Evolutionary conservation across 805 yeast species (phyloP).

Genomic region (Candida ficus): DNA sequence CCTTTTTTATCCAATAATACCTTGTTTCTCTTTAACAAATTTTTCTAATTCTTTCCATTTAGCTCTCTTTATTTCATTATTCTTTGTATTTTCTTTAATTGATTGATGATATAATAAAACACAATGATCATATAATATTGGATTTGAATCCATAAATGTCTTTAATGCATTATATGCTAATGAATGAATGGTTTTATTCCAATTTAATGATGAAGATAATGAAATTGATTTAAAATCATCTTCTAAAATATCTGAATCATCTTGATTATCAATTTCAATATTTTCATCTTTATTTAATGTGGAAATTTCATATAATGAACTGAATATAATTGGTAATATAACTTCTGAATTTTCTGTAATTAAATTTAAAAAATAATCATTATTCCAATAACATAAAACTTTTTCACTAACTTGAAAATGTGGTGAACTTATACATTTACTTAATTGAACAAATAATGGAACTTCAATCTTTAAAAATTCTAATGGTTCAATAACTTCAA

Average conservation of each 20-base stretch:
- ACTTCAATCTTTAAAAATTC: constrained; percentile 90
- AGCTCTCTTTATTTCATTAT: constrained; percentile 55
- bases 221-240: constrained; percentile 16
- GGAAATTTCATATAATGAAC: constrained; percentile 83
- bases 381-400: constrained; percentile 89
- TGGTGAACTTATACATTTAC: constrained; percentile 89
- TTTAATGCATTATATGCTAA: constrained; percentile 88
- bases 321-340: constrained; percentile 85
- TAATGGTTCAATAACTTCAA: constrained; percentile 90
- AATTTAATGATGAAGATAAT: constrained; percentile 46
- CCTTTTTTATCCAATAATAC: too few relatives aligned
- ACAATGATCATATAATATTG: constrained; percentile 86
- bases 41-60: constrained; percentile 70
- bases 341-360: constrained; percentile 92
- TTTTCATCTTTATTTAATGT: constrained; percentile 24
- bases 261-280: constrained; percentile 3
- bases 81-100: constrained; percentile 63
- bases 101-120: constrained; percentile 81
- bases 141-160: constrained; percentile 87
- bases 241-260: constrained; percentile 9
- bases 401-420: constrained; percentile 98
- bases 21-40: constrained; percentile 35
- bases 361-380: constrained; percentile 85
- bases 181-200: constrained; percentile 92
- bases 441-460: constrained; percentile 88